phyloP scores from a whole-genome alignment of 1,284 basidiomycete genomes.

The Pyrrhoderma lamaoense region DNA sequence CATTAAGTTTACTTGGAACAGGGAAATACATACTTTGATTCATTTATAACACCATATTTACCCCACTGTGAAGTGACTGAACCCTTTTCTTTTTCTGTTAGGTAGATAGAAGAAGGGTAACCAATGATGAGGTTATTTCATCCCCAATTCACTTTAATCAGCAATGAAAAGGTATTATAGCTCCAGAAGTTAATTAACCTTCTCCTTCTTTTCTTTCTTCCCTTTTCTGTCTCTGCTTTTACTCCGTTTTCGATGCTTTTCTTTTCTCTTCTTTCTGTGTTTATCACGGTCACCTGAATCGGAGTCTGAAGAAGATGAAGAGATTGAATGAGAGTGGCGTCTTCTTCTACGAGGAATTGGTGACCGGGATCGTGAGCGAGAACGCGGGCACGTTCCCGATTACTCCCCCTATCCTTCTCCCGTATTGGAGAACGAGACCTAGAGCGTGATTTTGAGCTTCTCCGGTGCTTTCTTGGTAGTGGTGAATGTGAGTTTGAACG shows the following conservation, averaged over 20 bases:
- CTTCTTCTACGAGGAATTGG: slow-evolving; percentile 15
- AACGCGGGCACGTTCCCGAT: slow-evolving; percentile 23
- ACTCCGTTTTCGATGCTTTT: slow-evolving; percentile 34
- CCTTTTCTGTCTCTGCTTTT: slow-evolving; percentile 43
- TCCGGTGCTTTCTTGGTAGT: no score
- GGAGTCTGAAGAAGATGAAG: slow-evolving; percentile 20
- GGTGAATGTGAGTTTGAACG: neutral
- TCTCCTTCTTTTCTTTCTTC: slow-evolving; percentile 53
- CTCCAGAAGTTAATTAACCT: slow-evolving; percentile 54
- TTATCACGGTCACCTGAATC: slow-evolving; percentile 22
- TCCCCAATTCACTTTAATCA: no score
- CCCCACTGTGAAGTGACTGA: slow-evolving; percentile 72
- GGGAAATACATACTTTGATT: slow-evolving; percentile 61
- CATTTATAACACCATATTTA: slow-evolving; percentile 79
- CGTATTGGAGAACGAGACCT: no score
- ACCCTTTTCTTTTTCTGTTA: slow-evolving; percentile 47
- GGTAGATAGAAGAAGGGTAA: neutral
- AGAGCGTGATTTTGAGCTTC: no score
- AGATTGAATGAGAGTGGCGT: slow-evolving; percentile 18
- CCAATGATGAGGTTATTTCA: neutral
- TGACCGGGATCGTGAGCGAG: slow-evolving; percentile 23
- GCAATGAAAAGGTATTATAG: slow-evolving; percentile 19
- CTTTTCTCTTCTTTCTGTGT: slow-evolving; percentile 34
- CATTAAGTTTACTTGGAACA: no score
- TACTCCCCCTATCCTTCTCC: no score